phyloP scores from a whole-genome alignment of 2,329 filamentous ascomycete genomes.

The Talaromyces sp. region DNA sequence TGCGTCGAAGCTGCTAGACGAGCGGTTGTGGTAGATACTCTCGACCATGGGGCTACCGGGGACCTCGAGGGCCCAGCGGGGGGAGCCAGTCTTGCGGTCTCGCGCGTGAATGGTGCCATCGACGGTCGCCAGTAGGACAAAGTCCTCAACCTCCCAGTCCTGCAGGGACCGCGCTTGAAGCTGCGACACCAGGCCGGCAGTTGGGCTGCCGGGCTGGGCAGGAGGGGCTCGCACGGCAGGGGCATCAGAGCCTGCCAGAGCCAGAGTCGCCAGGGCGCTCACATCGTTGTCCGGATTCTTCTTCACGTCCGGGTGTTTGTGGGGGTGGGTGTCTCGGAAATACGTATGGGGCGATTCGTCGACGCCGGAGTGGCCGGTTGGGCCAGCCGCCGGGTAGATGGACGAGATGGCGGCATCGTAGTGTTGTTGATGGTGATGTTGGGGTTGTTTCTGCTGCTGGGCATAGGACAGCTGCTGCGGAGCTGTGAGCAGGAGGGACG shows the following conservation, averaged over 20 bases:
- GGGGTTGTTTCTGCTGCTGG: background rate
- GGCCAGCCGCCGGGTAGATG: constrained; percentile 10
- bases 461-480: constrained; percentile 55
- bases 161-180: constrained; percentile 92
- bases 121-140: constrained; percentile 99
- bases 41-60: constrained; percentile 81
- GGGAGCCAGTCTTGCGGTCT: constrained; percentile 78
- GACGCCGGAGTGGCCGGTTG: constrained; percentile 16
- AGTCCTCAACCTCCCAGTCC: constrained; percentile 99
- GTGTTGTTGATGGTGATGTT: background rate
- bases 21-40: constrained; percentile 74
- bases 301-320: constrained; percentile 25
- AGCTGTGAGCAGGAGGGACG: constrained; percentile 51
- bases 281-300: constrained; percentile 52
- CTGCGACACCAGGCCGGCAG: constrained; percentile 71
- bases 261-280: constrained; percentile 96
- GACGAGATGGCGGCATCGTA: constrained; percentile 11
- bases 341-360: constrained; percentile 15
- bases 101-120: constrained; percentile 92
- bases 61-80: constrained; percentile 79
- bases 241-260: constrained; percentile 66
- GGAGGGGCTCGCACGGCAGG: constrained; percentile 91
- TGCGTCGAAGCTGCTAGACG: constrained; percentile 38
- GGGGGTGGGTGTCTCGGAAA: constrained; percentile 17
- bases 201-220: constrained; percentile 61